Percentiles rank a stretch among this genome's conserved stretches.
These are phyloP conservation scores for Saussurea involucrata DNA, from an alignment of 129 eudicot genomes.

Conservation along the genomic window DNA sequence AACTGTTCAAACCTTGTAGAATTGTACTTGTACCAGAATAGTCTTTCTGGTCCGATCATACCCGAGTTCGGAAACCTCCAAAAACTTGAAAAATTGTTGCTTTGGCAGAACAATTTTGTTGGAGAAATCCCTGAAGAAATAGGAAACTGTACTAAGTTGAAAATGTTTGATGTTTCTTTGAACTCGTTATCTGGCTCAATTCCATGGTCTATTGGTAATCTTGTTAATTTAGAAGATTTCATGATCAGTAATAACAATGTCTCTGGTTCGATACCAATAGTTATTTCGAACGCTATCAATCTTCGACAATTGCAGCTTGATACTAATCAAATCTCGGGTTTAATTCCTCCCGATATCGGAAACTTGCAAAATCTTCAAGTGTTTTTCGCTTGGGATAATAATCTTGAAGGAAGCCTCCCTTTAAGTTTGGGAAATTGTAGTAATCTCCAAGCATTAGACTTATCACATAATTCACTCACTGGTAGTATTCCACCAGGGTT, in stretches of 20 bases:
- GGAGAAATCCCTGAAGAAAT: conserved; percentile 42
- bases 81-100: conserved; percentile 41
- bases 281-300: conserved; percentile 34
- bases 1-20: conserved; percentile 42
- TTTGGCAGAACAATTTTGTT: conserved; percentile 50
- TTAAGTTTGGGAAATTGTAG: conserved; percentile 32
- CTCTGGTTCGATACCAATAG: conserved; percentile 36
- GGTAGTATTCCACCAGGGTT: conserved; percentile 44
- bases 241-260: conserved; percentile 45
- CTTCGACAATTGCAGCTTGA: conserved; percentile 48
- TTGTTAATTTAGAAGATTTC: conserved; percentile 42
- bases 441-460: conserved; percentile 45
- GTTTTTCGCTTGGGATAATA: conserved; percentile 64
- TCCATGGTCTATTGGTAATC: conserved; percentile 35
- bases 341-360: conserved; percentile 42
- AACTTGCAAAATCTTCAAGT: conserved; percentile 38
- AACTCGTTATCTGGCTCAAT: conserved; percentile 43
- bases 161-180: conserved; percentile 47
- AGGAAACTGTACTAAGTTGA: conserved; percentile 43
- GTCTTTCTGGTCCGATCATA: conserved; percentile 46
- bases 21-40: conserved; percentile 43
- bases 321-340: conserved; percentile 44
- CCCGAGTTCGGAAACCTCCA: conserved; percentile 28
- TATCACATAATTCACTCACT: conserved; percentile 44
- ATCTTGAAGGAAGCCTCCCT: conserved; percentile 46